These are phyloP conservation scores for Podosphaera xanthii DNA, from an alignment of 2,329 filamentous ascomycete genomes.

Conservation along the genomic window DNA sequence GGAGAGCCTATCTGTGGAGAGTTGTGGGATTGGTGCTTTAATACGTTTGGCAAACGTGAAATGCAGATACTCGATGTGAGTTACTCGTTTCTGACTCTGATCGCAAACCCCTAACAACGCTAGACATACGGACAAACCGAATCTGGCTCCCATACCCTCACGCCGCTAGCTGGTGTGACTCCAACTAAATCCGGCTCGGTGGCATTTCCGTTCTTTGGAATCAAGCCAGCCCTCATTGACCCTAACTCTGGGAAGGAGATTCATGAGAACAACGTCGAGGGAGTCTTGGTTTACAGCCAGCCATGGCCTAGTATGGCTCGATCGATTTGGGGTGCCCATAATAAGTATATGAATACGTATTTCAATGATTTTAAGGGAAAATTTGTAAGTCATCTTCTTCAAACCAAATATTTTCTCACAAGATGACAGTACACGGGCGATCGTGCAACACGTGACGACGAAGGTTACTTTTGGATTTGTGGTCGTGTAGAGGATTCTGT, in stretches of 20 bases:
- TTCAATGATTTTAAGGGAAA: constrained; percentile 94
- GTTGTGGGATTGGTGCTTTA: constrained; percentile 99
- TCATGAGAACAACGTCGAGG: constrained; percentile 69
- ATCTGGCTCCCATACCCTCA: constrained; percentile 90
- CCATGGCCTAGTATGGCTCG: constrained; percentile 96
- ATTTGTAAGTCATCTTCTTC: constrained; percentile 44
- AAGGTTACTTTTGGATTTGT: constrained; percentile 99
- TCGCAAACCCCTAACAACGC: not conserved
- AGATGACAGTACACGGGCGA: constrained; percentile 57
- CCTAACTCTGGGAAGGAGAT: constrained; percentile 87
- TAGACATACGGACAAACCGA: constrained; percentile 99
- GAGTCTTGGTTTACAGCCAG: constrained; percentile 80
- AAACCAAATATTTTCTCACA: no score
- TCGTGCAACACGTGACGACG: constrained; percentile 84
- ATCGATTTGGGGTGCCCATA: constrained; percentile 93
- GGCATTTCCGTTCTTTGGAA: constrained; percentile 91
- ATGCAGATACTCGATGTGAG: constrained; percentile 84
- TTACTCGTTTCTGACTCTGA: constrained; percentile 9
- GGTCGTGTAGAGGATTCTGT: constrained; percentile 96
- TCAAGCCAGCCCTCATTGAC: constrained; percentile 93
- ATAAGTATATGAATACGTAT: constrained; percentile 97
- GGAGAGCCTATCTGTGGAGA: constrained; percentile 95
- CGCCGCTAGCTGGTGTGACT: constrained; percentile 75
- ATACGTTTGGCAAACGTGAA: constrained; percentile 80
- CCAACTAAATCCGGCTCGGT: constrained; percentile 94